Base-by-base conservation (phyloP, 345 rosid species). In the Dipteronia dyeriana region DNA sequence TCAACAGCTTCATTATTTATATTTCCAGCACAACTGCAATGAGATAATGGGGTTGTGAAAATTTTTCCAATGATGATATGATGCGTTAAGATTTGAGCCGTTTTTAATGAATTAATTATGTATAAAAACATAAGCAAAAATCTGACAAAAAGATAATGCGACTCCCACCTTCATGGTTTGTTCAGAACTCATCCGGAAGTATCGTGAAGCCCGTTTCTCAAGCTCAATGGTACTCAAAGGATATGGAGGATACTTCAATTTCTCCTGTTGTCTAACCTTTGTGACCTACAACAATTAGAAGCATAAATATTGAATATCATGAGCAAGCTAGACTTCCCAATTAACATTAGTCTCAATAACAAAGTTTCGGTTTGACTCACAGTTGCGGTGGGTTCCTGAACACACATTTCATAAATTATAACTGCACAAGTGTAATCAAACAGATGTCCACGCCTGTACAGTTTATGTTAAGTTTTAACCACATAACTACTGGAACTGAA, bases 191-290 rank as follows among this genome's bases (percentile, higher is more conserved):
- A 94, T 89, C 59, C 89, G 90, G 80, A 95, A 95, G 85, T 89
- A 94, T 76, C 98, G 88, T 41, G 98, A 96, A 85, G 99, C 97
- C 31, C 98, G 97, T 80, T 94, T 94, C 80, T 91, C 97, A 87
- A 94, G 94, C 82, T 96, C 99, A 85, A 94, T 90, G 43, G 99
- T 96, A 83, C 86, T 96, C 89, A 96, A 86, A 61, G 99, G 99
- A 87, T 91, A 78, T 68, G 98, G 98, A 85, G 99, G 97, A 82
- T 90, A 89, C 75, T 94, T 94, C 45, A 81, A 84, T 77, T 84
- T 89, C 86, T 96, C 98, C 84, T 86, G 91, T 64, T 90, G 92
- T 66, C 80, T 91, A 76, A 94, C 97, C 56, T 88, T 89, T 80
- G 90, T 88, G 45, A 96, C 99, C 99, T 96, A 79, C 39, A 65